Evolutionary conservation across 75 land plant genomes (phyloP).

Genomic region (Pseudotsuga menziesii): DNA sequence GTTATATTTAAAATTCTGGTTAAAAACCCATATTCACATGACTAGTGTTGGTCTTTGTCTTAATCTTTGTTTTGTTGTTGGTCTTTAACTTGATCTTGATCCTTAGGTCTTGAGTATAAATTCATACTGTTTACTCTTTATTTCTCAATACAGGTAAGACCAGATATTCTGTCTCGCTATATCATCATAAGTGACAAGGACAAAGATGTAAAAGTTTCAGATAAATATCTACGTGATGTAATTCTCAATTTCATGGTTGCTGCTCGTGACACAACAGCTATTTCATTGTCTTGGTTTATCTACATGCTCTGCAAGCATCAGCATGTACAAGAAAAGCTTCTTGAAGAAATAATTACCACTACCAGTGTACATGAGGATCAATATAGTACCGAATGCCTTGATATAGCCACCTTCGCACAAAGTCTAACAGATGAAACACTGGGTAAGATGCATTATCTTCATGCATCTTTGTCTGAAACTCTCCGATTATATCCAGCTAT

Average conservation of each 20-base stretch:
- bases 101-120: no score
- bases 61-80: no score
- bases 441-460: slow-evolving; percentile 14
- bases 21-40: no score
- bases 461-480: slow-evolving; percentile 15
- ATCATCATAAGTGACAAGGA: slow-evolving; percentile 30
- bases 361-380: slow-evolving; percentile 6
- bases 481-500: slow-evolving; percentile 18
- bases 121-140: no score
- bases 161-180: slow-evolving; percentile 44
- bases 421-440: slow-evolving; percentile 23
- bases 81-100: no score
- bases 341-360: slow-evolving; percentile 8
- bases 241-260: slow-evolving; percentile 37
- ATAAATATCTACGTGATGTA: slow-evolving; percentile 26
- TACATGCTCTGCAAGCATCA: slow-evolving; percentile 32
- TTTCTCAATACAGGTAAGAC: slow-evolving; percentile 14
- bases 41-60: no score
- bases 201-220: neutral
- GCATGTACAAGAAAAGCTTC: slow-evolving; percentile 17
- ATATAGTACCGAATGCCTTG: neutral
- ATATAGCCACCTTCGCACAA: slow-evolving; percentile 14
- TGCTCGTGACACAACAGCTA: slow-evolving; percentile 35
- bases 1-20: no score
- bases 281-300: slow-evolving; percentile 30